A percentile compares a stretch with the other conserved stretches of the same genome.
Conservation (phyloP, 768 basidiomycete species). For the Suillus occidentalis region DNA sequence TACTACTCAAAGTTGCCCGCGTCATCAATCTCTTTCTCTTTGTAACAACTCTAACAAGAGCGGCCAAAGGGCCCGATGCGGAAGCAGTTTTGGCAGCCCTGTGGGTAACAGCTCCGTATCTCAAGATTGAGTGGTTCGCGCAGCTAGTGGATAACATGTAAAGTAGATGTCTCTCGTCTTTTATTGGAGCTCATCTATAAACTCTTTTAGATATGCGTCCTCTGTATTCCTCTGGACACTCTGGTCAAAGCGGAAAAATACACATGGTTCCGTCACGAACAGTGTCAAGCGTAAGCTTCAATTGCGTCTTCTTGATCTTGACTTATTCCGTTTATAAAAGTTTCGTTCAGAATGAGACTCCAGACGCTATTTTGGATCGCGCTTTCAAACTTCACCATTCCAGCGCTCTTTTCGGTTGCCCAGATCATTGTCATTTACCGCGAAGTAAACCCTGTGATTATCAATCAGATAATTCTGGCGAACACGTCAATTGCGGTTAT, state of each 20-base stretch:
- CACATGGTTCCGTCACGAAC: constrained; percentile 11
- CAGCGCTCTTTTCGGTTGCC: constrained; percentile 30
- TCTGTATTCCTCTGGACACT: constrained; percentile 29
- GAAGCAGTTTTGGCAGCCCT: constrained; percentile 11
- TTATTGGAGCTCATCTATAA: not conserved
- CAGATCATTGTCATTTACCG: constrained; percentile 32
- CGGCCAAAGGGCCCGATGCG: constrained; percentile 20
- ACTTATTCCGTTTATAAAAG: constrained; percentile 3
- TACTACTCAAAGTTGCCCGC: constrained; percentile 30
- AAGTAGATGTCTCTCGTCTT: not conserved
- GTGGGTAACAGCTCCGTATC: constrained; percentile 27
- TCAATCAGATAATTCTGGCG: constrained; percentile 29
- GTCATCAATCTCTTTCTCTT: constrained; percentile 30
- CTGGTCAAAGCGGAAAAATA: constrained; percentile 12
- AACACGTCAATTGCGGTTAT: constrained; percentile 33
- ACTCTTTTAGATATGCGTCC: constrained; percentile 24
- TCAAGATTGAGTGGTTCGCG: constrained; percentile 34
- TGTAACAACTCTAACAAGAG: constrained; percentile 22
- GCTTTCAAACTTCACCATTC: constrained; percentile 34
- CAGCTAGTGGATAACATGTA: constrained; percentile 33
- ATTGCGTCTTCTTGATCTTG: constrained; percentile 1
- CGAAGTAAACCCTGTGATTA: constrained; percentile 17
- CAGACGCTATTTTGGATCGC: constrained; percentile 30
- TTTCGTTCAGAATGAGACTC: constrained; percentile 23
- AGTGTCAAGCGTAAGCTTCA: constrained; percentile 20